These are phyloP conservation scores for Amanita molliuscula DNA, from an alignment of 768 basidiomycete genomes.

Conservation along the genomic window DNA sequence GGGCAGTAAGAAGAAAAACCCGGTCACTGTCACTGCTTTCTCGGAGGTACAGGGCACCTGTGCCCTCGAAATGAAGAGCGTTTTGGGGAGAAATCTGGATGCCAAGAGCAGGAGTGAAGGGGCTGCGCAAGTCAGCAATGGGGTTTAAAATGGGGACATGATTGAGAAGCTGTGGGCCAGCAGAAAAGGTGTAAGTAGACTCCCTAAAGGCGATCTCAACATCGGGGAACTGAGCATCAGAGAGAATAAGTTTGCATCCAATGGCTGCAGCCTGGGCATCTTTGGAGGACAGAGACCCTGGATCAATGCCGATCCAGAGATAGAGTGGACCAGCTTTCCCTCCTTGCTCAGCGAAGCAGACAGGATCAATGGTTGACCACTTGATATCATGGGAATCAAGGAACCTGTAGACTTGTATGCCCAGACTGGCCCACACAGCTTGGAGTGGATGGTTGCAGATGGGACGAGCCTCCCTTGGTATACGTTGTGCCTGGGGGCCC, in stretches of 20 bases:
- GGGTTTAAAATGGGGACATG: conserved; percentile 7
- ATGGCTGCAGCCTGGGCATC: conserved; percentile 16
- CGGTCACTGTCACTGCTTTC: conserved; percentile 14
- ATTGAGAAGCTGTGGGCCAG: conserved; percentile 14
- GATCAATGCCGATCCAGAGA: conserved; percentile 19
- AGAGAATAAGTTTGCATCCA: conserved; percentile 15
- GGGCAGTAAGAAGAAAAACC: conserved; percentile 15
- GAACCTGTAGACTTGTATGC: conserved; percentile 10
- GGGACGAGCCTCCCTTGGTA: conserved; percentile 15
- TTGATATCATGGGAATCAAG: conserved; percentile 14
- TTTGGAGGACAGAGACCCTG: conserved; percentile 14
- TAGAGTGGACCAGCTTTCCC: conserved; percentile 10
- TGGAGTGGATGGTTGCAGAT: conserved; percentile 16
- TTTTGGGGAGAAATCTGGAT: conserved; percentile 16
- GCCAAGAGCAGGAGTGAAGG: conserved; percentile 19
- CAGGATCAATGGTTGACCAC: conserved; percentile 17
- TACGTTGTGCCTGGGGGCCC: conserved; percentile 8
- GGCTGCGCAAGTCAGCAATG: conserved; percentile 8
- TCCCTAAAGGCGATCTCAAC: conserved; percentile 21
- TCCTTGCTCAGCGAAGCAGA: conserved; percentile 16
- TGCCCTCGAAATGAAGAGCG: conserved; percentile 14
- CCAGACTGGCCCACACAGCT: conserved; percentile 13
- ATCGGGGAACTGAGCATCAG: conserved; percentile 12
- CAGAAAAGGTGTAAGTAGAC: conserved; percentile 13
- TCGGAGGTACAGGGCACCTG: conserved; percentile 16